Percentiles rank a stretch among this genome's conserved stretches.
Conservation (phyloP, 768 basidiomycete species). For the Xerocomellus intermedius region DNA sequence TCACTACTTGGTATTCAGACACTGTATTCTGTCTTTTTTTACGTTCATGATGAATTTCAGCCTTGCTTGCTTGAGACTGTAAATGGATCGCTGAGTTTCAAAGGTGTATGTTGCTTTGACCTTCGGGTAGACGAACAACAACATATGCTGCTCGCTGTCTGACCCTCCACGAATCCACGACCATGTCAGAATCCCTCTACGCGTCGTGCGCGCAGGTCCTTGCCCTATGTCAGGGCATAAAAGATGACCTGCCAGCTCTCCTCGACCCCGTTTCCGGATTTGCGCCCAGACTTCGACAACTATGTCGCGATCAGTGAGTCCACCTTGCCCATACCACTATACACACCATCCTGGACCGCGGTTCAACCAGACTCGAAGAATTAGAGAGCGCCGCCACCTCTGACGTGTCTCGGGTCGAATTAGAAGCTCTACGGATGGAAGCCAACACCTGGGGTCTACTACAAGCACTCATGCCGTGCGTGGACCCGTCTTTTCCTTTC, state of each 20-base stretch:
- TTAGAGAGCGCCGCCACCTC: slow-evolving; percentile 41
- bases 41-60: too few relatives aligned
- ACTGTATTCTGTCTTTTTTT: too few relatives aligned
- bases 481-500: slow-evolving; percentile 16
- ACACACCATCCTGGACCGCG: background rate
- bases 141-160: slow-evolving; percentile 1
- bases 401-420: slow-evolving; percentile 45
- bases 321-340: background rate
- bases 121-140: background rate
- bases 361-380: slow-evolving; percentile 48
- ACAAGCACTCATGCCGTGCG: slow-evolving; percentile 75
- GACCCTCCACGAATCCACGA: background rate
- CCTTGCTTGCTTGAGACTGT: too few relatives aligned
- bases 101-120: background rate
- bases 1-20: too few relatives aligned
- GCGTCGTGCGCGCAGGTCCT: slow-evolving; percentile 69
- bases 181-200: slow-evolving; percentile 46
- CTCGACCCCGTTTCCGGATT: slow-evolving; percentile 68
- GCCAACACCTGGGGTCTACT: slow-evolving; percentile 80
- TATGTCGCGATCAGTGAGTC: slow-evolving; percentile 59
- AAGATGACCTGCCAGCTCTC: slow-evolving; percentile 56
- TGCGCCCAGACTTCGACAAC: slow-evolving; percentile 57
- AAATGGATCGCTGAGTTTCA: too few relatives aligned
- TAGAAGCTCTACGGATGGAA: slow-evolving; percentile 68
- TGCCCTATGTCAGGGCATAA: slow-evolving; percentile 51